phyloP scores from a whole-genome alignment of 257 asterid genomes.

The Verbena officinalis region DNA sequence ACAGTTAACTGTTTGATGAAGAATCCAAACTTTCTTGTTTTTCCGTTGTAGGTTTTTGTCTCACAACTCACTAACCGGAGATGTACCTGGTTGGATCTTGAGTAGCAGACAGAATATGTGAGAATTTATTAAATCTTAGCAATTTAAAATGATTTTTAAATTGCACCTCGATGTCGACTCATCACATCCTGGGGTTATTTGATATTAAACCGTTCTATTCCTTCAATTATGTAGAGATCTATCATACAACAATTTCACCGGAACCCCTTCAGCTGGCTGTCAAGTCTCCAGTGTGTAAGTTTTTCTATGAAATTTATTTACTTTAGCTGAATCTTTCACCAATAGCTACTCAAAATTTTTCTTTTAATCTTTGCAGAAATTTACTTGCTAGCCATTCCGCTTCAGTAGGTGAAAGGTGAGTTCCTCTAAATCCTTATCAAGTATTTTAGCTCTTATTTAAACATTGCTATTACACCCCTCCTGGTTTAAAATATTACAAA shows the following conservation, averaged over 20 bases:
- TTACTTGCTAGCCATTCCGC: conserved; percentile 71
- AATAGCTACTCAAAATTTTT: conserved; percentile 19
- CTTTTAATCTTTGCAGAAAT: conserved; percentile 54
- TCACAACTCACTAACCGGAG: conserved; percentile 71
- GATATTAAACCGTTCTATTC: background rate
- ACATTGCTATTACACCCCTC: no score
- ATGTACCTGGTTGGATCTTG: conserved; percentile 60
- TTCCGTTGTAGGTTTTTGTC: conserved; percentile 63
- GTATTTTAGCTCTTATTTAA: background rate
- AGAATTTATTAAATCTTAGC: conserved; percentile 32
- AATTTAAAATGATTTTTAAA: background rate
- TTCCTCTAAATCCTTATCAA: conserved; percentile 19
- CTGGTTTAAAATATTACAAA: no score
- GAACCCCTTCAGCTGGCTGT: conserved; percentile 42
- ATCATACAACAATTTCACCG: conserved; percentile 80
- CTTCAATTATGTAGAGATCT: conserved; percentile 65
- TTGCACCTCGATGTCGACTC: background rate
- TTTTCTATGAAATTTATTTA: background rate
- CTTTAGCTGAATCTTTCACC: conserved; percentile 3
- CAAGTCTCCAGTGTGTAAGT: conserved; percentile 55
- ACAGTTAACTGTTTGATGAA: conserved; percentile 3
- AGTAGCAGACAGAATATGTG: conserved; percentile 47
- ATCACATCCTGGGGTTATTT: background rate
- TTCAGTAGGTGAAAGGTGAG: conserved; percentile 63
- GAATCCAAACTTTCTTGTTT: background rate